Evolutionary conservation across 2,329 filamentous ascomycete species (phyloP), one percentile per base, ranked within the genome.

Genomic region (Elsinoe perseae): DNA sequence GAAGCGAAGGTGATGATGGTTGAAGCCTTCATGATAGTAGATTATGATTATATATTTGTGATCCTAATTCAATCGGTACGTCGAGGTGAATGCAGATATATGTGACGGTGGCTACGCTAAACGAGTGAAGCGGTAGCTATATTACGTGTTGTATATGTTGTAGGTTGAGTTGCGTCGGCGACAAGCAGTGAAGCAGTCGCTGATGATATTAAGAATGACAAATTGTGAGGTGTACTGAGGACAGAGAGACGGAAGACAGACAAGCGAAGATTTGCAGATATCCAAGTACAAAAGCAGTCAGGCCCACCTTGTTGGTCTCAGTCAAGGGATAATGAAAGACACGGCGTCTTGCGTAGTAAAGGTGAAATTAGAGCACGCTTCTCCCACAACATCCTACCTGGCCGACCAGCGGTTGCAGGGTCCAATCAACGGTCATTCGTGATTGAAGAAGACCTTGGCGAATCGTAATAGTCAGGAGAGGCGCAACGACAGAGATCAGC

Each of bases 111-210:
- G 27, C 10, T 30, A 18, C 36, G 53, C 53, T 56, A 20, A 56
- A 56, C 7, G 53, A 56, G 53, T 56, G 53, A 48, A 56, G 52
- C 52, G 34, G 36, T 4, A 8, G 30, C 16, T 12, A 12, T 44
- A 25, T 44, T 44, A 23, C 18, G 40, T 4, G 4, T 21, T 44
- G 27, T 23, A 9, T 21, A 30, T 25, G 52, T 43, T 21, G 2
- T 12, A 28, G 36, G 23, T 27, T 20, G 21, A 27, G 27, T n/a
- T 32, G 42, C 32, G 18, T 25, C 32, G n/a, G 40, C 53, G 53
- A 56, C 53, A 48, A 32, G 40, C 53, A 56, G 25, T 56, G 28
- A 56, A 56, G 53, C 53, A 56, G 53, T 56, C 53, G 53, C 40
- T 5, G 48, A 52, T 18, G n/a, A n/a, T 34, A 38, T 16, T 23